Conservation (phyloP, 2,329 filamentous ascomycete genomes). For the Calonectria pauciramosa region DNA sequence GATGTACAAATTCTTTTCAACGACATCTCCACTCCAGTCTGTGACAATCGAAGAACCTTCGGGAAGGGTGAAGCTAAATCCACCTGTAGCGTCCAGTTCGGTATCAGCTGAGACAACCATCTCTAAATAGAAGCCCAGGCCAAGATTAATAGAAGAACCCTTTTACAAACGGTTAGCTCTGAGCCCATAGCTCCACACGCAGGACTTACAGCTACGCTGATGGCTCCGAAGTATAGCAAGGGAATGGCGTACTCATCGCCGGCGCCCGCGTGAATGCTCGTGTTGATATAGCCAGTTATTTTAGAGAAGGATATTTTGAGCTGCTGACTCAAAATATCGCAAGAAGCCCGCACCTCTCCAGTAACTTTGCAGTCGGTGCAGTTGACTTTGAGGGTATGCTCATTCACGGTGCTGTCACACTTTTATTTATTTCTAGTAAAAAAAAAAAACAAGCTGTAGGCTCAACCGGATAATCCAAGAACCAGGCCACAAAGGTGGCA, state of each 20-base stretch:
- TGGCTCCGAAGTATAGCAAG: conserved; percentile 4
- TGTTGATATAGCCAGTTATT: background rate
- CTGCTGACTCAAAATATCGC: background rate
- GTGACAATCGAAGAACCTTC: conserved; percentile 12
- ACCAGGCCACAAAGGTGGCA: too few species aligned
- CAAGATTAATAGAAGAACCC: background rate
- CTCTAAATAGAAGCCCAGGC: conserved; percentile 17
- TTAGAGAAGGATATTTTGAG: conserved; percentile 9
- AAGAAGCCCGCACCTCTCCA: background rate
- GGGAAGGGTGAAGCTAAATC: conserved; percentile 22
- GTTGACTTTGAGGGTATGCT: background rate
- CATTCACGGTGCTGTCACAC: background rate
- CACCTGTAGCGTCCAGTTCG: background rate
- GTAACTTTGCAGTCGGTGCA: conserved; percentile 9
- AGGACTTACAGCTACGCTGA: background rate
- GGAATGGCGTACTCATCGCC: background rate
- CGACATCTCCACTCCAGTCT: background rate
- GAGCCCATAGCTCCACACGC: too few species aligned
- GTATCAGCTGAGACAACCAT: background rate
- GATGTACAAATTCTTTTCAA: conserved; percentile 13
- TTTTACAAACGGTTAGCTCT: background rate
- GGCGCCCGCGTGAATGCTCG: background rate
- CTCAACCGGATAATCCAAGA: too few species aligned
- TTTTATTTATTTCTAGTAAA: too few species aligned
- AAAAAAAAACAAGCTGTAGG: too few species aligned